Base-by-base conservation (phyloP, 257 asterid species). In the Striga asiatica region DNA sequence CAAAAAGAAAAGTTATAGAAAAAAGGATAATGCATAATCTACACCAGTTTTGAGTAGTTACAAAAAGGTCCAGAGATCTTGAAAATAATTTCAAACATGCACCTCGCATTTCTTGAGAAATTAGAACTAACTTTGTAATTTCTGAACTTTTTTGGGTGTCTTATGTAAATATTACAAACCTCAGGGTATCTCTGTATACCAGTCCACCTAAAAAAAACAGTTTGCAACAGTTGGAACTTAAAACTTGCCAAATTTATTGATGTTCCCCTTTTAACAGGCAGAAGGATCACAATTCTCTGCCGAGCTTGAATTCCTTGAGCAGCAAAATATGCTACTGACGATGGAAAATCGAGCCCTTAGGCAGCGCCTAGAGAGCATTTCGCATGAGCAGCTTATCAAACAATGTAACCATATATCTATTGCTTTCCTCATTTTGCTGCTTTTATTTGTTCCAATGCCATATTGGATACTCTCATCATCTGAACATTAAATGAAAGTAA, bases 371-470 rank as follows among this genome's bases (percentile, higher is more conserved):
- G 98, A 89, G 49, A 76, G 66, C 18, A n/a, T 80, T 60, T 66
- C 89, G 0, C 98, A 86, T 67, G 98, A 83, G 78, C 93, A 79
- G 58, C 69, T 75, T 62, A 83, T 89, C 75, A 89, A 89, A 71
- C 78, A 81, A 52, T 72, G 95, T 89, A 72, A 61, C 32, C 10
- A 31, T 11, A 31, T 31, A 31, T 2, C 1, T 5, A 2, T 1
- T 1, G 2, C 2, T 31, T 9, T 10, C 8, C 35, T 11, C 2
- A 8, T 2, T 37, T 12, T 11, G 4, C 17, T 38, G 1, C 6
- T 41, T 41, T 6, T 14, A 14, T 7, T 37, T 3, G n/a, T 39
- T 39, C 2, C 13, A 14, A 39, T 12, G 14, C 9, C 14, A 12
- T 9, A 5, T 13, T 5, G 8, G 19, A 8, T 13, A 6, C 13